Base-by-base conservation (phyloP, 148 eudicot species). In the Heliosperma pusillum region DNA sequence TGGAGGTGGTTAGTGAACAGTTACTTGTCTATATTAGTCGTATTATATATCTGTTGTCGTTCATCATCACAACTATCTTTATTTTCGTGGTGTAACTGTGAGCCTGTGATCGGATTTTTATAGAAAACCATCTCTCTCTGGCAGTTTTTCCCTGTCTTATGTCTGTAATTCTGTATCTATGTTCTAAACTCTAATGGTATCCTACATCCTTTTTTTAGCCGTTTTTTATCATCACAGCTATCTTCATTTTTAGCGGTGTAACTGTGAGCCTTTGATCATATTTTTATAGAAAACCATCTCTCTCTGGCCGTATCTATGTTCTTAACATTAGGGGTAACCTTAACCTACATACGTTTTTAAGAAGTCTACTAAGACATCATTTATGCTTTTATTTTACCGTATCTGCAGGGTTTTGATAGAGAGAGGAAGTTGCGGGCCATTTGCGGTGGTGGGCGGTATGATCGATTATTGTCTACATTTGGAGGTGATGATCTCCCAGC, bases 381-480 rank as follows among this genome's bases (percentile, higher is more conserved):
- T 25, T 22, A 6, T 20, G 20, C 0, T 55, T 65, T 16, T 11
- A 13, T 27, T 59, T 70, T 73, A 10, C 22, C 69, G 68, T 71
- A 40, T 67, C 13, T 42, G 19, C 24, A 89, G 97, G 98, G 96
- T 26, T 94, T 94, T 81, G 97, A 91, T 62, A 85, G 96, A 66
- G 87, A 84, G 85, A 90, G 93, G 58, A 92, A 89, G 77, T 83
- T 92, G 52, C 85, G 98, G 76, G 97, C 98, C 68, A 95, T 92
- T 44, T 95, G 98, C 81, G 98, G 98, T 67, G 97, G 98, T 73
- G 98, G 98, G 22, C 84, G 98, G 30, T 94, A 94, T 85, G 97
- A 94, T 76, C 83, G 77, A 26, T 78, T 94, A 74, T 83, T 94
- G 75, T 91, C 98, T 66, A 94, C 97, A 67, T 94, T 88, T 80